Percentiles rank a stretch among this genome's conserved stretches.
Evolutionary conservation across 768 basidiomycete species (phyloP).

Genomic region (Fomitopsis pulvina): DNA sequence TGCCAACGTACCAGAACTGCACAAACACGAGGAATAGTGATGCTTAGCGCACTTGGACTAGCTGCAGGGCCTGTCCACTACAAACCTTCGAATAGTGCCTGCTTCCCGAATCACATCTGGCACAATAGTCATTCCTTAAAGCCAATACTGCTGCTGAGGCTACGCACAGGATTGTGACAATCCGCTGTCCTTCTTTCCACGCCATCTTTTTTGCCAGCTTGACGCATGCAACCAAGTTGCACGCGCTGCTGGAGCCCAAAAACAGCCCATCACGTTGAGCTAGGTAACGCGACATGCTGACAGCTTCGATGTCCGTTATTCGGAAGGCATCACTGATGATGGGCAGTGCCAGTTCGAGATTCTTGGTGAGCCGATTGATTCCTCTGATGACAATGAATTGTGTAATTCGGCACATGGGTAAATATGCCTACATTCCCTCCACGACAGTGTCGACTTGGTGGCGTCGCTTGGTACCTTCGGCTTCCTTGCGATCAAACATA

Average conservation of each 20-base stretch:
- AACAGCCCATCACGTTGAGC: slow-evolving; percentile 89
- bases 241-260: slow-evolving; percentile 93
- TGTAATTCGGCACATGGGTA: not conserved
- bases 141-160: no score
- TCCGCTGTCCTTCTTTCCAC: slow-evolving; percentile 58
- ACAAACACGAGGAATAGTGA: not conserved
- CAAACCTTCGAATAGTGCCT: slow-evolving; percentile 90
- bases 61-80: slow-evolving; percentile 2
- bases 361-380: slow-evolving; percentile 88
- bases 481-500: slow-evolving; percentile 91
- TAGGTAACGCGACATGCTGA: slow-evolving; percentile 92
- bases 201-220: slow-evolving; percentile 66
- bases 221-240: slow-evolving; percentile 90
- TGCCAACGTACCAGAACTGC: slow-evolving; percentile 43
- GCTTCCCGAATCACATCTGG: slow-evolving; percentile 83
- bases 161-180: slow-evolving; percentile 83
- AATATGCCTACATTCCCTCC: slow-evolving; percentile 68
- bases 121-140: no score
- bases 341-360: slow-evolving; percentile 79
- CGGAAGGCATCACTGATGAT: slow-evolving; percentile 88
- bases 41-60: not conserved
- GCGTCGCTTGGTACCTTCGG: slow-evolving; percentile 86
- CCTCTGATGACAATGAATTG: no score
- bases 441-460: slow-evolving; percentile 96
- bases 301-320: slow-evolving; percentile 89